Conservation (phyloP, 805 yeast species). For the Diddensiella transvaalensis region DNA sequence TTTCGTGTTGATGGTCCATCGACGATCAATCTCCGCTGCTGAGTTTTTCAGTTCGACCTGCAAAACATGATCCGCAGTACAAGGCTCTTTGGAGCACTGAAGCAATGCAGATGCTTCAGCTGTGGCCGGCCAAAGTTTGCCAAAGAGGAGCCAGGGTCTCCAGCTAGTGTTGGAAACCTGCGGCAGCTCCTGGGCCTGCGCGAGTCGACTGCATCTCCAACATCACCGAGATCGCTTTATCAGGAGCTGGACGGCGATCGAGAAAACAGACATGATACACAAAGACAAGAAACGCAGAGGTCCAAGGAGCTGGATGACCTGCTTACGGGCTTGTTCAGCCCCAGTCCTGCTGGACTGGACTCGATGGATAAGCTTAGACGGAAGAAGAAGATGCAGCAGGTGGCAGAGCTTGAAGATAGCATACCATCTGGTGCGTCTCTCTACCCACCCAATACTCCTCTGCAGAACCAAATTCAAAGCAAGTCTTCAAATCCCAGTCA, state of each 20-base stretch:
- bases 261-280: neutral
- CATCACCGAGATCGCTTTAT: neutral
- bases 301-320: slow-evolving; percentile 2
- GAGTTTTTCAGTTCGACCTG: no score
- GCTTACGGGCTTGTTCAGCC: slow-evolving; percentile 9
- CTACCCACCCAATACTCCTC: neutral
- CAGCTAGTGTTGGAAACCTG: neutral
- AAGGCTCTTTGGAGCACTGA: no score
- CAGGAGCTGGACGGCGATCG: neutral
- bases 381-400: slow-evolving; percentile 3
- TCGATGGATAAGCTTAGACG: slow-evolving; percentile 5
- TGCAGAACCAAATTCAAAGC: no score
- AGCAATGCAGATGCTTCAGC: no score
- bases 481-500: no score
- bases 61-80: no score
- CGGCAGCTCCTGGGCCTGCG: neutral
- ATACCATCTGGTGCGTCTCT: neutral
- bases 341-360: slow-evolving; percentile 7
- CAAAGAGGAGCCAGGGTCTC: no score
- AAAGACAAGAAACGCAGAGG: neutral
- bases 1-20: no score
- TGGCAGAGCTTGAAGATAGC: neutral
- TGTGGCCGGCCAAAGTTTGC: no score
- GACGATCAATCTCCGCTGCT: no score
- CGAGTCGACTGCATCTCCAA: neutral